Evolutionary conservation across 179 eudicot species (phyloP).

Genomic region (Spergularia azorica): DNA sequence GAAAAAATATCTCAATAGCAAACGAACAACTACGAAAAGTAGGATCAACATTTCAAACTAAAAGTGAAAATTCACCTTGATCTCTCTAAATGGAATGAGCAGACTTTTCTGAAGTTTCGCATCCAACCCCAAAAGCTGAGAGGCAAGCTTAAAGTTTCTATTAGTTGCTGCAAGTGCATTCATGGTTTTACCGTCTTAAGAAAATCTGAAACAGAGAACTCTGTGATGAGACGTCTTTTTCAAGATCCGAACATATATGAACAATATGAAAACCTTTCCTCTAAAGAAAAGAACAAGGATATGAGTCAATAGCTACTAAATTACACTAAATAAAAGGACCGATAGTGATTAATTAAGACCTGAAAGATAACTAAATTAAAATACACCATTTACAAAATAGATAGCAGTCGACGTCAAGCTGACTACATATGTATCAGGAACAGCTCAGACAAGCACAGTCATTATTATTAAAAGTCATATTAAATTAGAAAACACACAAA

Average conservation of each 20-base stretch:
- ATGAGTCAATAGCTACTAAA: constrained; percentile 16
- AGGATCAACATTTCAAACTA: not conserved
- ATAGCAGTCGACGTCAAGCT: constrained; percentile 1
- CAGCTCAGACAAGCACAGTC: constrained; percentile 14
- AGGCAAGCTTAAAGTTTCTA: constrained; percentile 82
- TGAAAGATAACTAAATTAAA: constrained; percentile 2
- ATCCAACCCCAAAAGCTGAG: constrained; percentile 82
- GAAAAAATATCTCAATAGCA: not conserved
- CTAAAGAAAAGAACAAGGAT: not conserved
- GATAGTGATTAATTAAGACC: not conserved
- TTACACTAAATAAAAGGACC: not conserved
- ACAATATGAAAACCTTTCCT: not conserved
- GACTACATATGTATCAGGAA: constrained; percentile 2
- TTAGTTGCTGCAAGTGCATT: constrained; percentile 98
- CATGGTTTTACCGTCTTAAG: constrained; percentile 46
- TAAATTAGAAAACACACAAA: not conserved
- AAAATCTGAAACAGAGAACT: constrained; percentile 9
- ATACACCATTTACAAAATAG: not conserved
- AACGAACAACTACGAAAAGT: not conserved
- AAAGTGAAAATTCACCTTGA: constrained; percentile 57
- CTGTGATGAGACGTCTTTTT: not conserved
- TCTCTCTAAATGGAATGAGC: constrained; percentile 94
- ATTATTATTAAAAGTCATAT: not conserved
- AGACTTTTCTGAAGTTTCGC: constrained; percentile 88
- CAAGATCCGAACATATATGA: constrained; percentile 15